Evolutionary conservation across 345 rosid species (phyloP).

Genomic region (Clausena lansium): DNA sequence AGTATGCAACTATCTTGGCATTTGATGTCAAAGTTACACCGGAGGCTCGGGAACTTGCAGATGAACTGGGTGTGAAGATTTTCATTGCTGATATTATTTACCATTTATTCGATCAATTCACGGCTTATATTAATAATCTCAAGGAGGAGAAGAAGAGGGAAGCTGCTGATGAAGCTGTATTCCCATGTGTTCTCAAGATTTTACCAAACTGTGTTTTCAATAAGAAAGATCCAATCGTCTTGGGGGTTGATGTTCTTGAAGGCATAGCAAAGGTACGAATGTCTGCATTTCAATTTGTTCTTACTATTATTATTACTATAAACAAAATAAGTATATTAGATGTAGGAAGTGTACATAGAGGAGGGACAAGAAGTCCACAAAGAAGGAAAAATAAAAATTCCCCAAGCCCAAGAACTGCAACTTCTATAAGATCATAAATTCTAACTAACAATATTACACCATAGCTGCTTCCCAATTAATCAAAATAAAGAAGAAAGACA

Average conservation of each 20-base stretch:
- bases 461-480: too few relatives aligned
- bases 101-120: conserved; percentile 87
- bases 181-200: conserved; percentile 84
- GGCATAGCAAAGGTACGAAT: conserved; percentile 72
- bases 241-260: conserved; percentile 81
- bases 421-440: too few relatives aligned
- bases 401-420: too few relatives aligned
- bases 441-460: too few relatives aligned
- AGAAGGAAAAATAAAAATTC: too few relatives aligned
- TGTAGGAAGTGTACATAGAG: too few relatives aligned
- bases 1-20: conserved; percentile 88
- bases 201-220: conserved; percentile 77
- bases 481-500: too few relatives aligned
- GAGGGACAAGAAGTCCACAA: too few relatives aligned
- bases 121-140: conserved; percentile 73
- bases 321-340: too few relatives aligned
- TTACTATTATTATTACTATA: neutral
- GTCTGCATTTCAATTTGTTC: neutral
- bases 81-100: conserved; percentile 96
- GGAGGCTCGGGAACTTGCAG: conserved; percentile 87
- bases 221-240: conserved; percentile 84
- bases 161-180: conserved; percentile 91
- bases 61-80: conserved; percentile 85
- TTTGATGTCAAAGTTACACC: conserved; percentile 93
- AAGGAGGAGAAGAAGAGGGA: conserved; percentile 94